phyloP scores from a whole-genome alignment of 371 early-diverging fungal genomes.

The Lichtheimia corymbifera region DNA sequence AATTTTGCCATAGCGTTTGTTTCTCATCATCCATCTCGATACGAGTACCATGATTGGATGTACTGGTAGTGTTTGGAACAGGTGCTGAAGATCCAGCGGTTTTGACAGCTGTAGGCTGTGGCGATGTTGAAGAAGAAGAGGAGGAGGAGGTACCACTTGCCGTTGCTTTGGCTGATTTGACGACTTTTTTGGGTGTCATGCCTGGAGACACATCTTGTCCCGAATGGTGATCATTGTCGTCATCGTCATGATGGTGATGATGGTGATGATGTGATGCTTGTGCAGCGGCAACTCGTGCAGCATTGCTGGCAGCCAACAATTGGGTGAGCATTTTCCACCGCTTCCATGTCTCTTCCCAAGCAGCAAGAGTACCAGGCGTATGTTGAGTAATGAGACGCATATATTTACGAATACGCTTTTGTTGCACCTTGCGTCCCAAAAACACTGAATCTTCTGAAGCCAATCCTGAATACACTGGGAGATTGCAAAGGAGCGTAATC shows the following conservation, averaged over 20 bases:
- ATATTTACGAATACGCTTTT: constrained; percentile 74
- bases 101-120: neutral
- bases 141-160: constrained; percentile 4
- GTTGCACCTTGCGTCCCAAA: constrained; percentile 71
- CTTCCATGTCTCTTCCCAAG: constrained; percentile 83
- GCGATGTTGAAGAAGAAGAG: neutral
- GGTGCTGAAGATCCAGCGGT: neutral
- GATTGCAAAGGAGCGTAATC: constrained; percentile 62
- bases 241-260: constrained; percentile 30
- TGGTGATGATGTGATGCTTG: neutral
- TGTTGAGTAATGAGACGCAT: constrained; percentile 63
- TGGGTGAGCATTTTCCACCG: constrained; percentile 67
- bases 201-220: neutral
- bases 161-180: neutral
- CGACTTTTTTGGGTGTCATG: neutral
- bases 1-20: constrained; percentile 71
- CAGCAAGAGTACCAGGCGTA: constrained; percentile 74
- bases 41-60: constrained; percentile 4
- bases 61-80: constrained; percentile 24
- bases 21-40: constrained; percentile 40
- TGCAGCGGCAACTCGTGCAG: neutral
- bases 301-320: neutral
- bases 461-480: constrained; percentile 69
- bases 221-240: constrained; percentile 22
- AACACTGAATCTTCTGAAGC: constrained; percentile 43